phyloP scores from a whole-genome alignment of 345 rosid species.

The Mangifera indica region DNA sequence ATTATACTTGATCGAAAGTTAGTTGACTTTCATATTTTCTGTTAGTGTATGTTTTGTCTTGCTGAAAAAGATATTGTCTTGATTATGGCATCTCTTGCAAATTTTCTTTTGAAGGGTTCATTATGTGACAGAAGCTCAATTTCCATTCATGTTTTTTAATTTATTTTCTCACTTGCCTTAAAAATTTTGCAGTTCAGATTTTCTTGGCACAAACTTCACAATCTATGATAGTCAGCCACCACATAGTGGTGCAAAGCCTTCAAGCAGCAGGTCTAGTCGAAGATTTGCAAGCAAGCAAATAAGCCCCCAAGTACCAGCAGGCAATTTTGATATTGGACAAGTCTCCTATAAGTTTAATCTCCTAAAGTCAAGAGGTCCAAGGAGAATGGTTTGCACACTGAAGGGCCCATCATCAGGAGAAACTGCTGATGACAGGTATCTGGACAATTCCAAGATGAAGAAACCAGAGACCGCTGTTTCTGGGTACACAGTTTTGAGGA shows the following conservation, averaged over 20 bases:
- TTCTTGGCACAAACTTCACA: conserved; percentile 91
- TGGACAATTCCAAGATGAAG: conserved; percentile 39
- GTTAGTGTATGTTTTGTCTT: background rate
- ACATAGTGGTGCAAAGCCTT: conserved; percentile 78
- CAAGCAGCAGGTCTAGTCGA: conserved; percentile 68
- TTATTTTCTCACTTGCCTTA: background rate
- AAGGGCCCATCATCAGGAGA: conserved; percentile 48
- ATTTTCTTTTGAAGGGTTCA: background rate
- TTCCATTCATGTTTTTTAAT: background rate
- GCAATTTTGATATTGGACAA: conserved; percentile 83
- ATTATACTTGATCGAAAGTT: background rate
- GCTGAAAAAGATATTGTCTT: background rate
- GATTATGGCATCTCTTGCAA: background rate
- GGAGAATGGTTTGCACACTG: conserved; percentile 87
- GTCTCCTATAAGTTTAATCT: conserved; percentile 90
- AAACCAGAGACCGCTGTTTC: conserved; percentile 35
- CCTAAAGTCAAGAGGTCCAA: conserved; percentile 92
- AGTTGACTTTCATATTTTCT: background rate
- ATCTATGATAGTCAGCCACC: conserved; percentile 89
- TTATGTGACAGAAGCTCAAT: background rate
- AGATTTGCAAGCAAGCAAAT: conserved; percentile 92
- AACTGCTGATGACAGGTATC: conserved; percentile 24
- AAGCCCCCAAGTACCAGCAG: conserved; percentile 90
- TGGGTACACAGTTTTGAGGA: conserved; percentile 50
- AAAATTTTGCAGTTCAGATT: conserved; percentile 70